A percentile compares a stretch with the other conserved stretches of the same genome.
phyloP scores from a whole-genome alignment of 2,329 filamentous ascomycete genomes.

The Cercospora zeae-maydis region DNA sequence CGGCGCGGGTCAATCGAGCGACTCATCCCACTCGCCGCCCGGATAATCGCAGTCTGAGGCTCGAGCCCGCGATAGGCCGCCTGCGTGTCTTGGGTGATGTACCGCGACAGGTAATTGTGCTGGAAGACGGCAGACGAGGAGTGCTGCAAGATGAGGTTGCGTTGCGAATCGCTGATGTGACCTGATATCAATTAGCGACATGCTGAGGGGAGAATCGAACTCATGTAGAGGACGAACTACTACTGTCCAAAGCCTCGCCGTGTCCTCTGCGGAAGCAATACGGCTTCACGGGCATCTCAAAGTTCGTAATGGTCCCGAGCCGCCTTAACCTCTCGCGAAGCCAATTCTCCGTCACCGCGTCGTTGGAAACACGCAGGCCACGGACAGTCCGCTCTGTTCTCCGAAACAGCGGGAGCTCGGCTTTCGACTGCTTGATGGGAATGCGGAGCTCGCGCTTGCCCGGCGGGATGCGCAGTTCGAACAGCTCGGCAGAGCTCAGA shows the following conservation, averaged over 20 bases:
- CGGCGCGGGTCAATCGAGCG: slow-evolving; percentile 1
- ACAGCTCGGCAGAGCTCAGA: slow-evolving; percentile 5
- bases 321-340: slow-evolving; percentile 4
- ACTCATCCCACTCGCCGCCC: neutral
- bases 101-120: slow-evolving; percentile 19
- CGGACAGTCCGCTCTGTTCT: slow-evolving; percentile 2
- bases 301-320: slow-evolving; percentile 9
- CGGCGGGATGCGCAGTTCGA: slow-evolving; percentile 8
- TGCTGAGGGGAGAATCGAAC: neutral
- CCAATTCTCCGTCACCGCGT: slow-evolving; percentile 6
- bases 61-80: slow-evolving; percentile 13
- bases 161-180: slow-evolving; percentile 5
- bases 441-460: slow-evolving; percentile 3
- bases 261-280: slow-evolving; percentile 15
- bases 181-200: neutral
- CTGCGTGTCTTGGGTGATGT: slow-evolving; percentile 19
- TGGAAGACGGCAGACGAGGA: slow-evolving; percentile 15
- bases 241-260: slow-evolving; percentile 19
- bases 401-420: slow-evolving; percentile 4
- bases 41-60: slow-evolving; percentile 2
- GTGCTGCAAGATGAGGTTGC: slow-evolving; percentile 20
- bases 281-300: slow-evolving; percentile 13
- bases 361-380: slow-evolving; percentile 3
- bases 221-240: slow-evolving; percentile 11
- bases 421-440: slow-evolving; percentile 2